Base-by-base conservation (phyloP, 192 early-diverging fungal genomes). In the Coemansia sp. region DNA sequence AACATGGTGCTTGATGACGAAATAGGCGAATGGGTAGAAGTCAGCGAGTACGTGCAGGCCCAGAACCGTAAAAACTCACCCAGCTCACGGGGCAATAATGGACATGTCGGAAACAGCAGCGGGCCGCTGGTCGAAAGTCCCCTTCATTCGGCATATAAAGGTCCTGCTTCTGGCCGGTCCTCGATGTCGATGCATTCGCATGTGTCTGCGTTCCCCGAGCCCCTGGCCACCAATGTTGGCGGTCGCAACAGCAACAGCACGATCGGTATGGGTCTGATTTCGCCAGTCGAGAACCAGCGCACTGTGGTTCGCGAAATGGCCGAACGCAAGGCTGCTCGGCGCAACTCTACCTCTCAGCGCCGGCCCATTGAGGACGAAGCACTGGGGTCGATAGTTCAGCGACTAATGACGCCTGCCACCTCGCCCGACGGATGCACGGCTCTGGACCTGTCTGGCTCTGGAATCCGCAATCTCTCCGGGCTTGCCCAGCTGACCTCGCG, bases 321-420 rank as follows among this genome's bases (percentile, higher is more conserved):
- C 49, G 77, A 80, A 59, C 77, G 77, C 55, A 58, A 58, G 48
- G 42, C 62, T 6, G 65, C 32, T 6, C 31, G 61, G 3, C 57
- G 68, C n/a, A 49, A 57, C 48, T 55, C 71, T 4, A 55, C 60
- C 2, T 31, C 38, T 22, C 50, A 64, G 8, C 63, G 60, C 14
- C 48, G 68, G 18, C 72, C 63, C 45, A 79, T 73, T 1, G 77
- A 71, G 25, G 77, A 80, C 56, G 77, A 80, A 5, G 77, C 72
- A 5, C 64, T 80, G 8, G 77, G 77, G 4, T 75, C 77, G 32
- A 75, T 80, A 36, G 77, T 80, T n/a, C 72, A 75, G 64, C 71
- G 72, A 0, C 69, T 80, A 54, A 68, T 80, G 59, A 74, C 72
- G 1, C 72, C 77, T 1, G 72, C 62, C 1, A 63, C 77, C 4